These are phyloP conservation scores for Lavandula angustifolia DNA, from an alignment of 257 asterid species.

Conservation along the genomic window DNA sequence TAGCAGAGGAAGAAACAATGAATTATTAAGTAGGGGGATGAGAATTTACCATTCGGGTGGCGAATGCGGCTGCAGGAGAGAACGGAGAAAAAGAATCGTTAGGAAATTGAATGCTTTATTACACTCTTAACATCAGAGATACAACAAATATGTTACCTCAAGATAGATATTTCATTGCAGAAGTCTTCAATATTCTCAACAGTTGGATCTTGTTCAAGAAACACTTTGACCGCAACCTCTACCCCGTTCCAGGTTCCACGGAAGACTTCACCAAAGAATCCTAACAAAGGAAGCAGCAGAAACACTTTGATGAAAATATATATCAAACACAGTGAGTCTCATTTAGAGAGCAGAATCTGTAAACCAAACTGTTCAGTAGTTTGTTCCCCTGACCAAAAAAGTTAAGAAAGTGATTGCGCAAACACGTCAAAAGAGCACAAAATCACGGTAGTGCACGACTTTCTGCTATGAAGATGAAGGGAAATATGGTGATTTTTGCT, in stretches of 20 bases:
- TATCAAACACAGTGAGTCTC: too few relatives aligned
- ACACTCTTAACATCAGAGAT: too few relatives aligned
- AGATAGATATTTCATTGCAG: conserved; percentile 84
- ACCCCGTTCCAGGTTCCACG: conserved; percentile 88
- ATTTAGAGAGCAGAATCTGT: too few relatives aligned
- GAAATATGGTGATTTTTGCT: too few relatives aligned
- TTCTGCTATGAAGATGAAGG: too few relatives aligned
- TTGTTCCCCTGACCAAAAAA: too few relatives aligned
- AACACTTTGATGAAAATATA: too few relatives aligned
- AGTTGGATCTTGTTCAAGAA: conserved; percentile 76
- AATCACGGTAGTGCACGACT: too few relatives aligned
- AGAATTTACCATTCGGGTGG: conserved; percentile 81
- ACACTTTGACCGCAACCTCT: conserved; percentile 78
- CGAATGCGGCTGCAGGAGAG: conserved; percentile 74
- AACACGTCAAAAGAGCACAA: too few relatives aligned
- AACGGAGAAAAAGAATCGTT: not conserved
- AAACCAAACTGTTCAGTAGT: too few relatives aligned
- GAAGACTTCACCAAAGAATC: conserved; percentile 93
- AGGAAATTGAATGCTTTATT: conserved; percentile 23
- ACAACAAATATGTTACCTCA: conserved; percentile 50
- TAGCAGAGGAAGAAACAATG: conserved; percentile 10
- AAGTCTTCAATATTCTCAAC: conserved; percentile 87
- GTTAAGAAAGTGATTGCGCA: too few relatives aligned
- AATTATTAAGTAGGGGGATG: conserved; percentile 18
- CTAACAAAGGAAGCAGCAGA: conserved; percentile 40